Base-by-base conservation (phyloP, 306 rosid species). In the Rubus parviflorus region DNA sequence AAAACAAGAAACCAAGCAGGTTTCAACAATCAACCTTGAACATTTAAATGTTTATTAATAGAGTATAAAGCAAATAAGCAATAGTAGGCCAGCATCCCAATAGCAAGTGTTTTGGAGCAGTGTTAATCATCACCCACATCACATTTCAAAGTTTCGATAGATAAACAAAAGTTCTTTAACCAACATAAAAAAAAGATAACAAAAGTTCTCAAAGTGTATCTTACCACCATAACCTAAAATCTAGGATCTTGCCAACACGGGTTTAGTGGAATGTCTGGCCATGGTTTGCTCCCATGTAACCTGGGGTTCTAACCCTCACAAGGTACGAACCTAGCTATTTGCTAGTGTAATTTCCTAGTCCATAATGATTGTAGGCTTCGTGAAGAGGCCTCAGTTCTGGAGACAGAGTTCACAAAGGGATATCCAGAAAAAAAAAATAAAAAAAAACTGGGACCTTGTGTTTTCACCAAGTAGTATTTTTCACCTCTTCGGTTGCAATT, bases 1-100 rank as follows among this genome's bases (percentile, higher is more conserved):
- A 75, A 75, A 76, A 66, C 45, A 69, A 20, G 20, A 41, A 79
- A 54, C 42, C 58, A 67, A 46, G 25, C 20, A 54, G 17, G 73
- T 30, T 48, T 43, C 11, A 41, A 22, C 58, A 48, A 15, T 46
- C 38, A 56, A 49, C 53, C 10, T 20, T 22, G 19, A 20, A 65
- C 22, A 53, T 9, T 2, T 48, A 41, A 61, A 9, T 40, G 49
- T 62, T 60, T 47, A 11, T 23, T 12, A 8, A 57, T 25, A 56
- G 19, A 38, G 64, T 9, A 15, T 19, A 76, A 61, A 37, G 23
- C n/a, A n/a, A n/a, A n/a, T n/a, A n/a, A n/a, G n/a, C 43, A 49
- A n/a, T 43, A 52, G 25, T 51, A 6, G 74, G 25, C 35, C 15
- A 48, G 43, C 45, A 42, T n/a, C 7, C 8, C 3, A 45, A 68